Percentiles rank a stretch among this genome's conserved stretches.
phyloP scores from a whole-genome alignment of 2,329 filamentous ascomycete genomes.

The Scopulariopsis brevicaulis region DNA sequence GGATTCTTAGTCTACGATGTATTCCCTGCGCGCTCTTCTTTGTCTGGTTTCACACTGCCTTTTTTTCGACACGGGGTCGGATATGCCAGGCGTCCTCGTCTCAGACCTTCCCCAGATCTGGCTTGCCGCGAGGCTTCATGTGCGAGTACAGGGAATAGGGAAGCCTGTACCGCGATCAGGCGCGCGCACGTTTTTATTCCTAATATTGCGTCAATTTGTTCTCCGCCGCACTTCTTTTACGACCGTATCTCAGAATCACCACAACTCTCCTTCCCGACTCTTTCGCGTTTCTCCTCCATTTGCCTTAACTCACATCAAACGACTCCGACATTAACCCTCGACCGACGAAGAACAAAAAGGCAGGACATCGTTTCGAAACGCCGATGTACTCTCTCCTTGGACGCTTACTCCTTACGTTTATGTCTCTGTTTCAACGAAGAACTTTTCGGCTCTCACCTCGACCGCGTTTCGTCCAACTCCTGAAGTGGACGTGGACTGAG shows the following conservation, averaged over 20 bases:
- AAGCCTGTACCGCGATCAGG: slow-evolving; percentile 3
- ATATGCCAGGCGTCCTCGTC: slow-evolving; percentile 36
- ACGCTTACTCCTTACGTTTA: not conserved
- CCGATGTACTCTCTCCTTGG: not conserved
- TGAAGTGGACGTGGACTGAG: not conserved
- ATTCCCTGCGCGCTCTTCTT: slow-evolving; percentile 14
- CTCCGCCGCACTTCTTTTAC: not conserved
- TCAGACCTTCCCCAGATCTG: slow-evolving; percentile 44
- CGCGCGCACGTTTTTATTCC: slow-evolving; percentile 3
- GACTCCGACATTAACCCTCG: not conserved
- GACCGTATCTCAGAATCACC: slow-evolving; percentile 1
- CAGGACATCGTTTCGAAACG: not conserved
- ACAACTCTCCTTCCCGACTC: not conserved
- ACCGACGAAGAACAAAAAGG: not conserved
- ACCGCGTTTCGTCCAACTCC: not conserved
- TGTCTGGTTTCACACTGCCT: slow-evolving; percentile 14
- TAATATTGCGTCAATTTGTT: slow-evolving; percentile 4
- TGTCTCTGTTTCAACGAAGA: not conserved
- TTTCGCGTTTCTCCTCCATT: not conserved
- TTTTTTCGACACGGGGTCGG: slow-evolving; percentile 27
- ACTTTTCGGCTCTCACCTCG: not conserved
- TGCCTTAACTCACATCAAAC: not conserved
- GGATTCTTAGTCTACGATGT: slow-evolving; percentile 5
- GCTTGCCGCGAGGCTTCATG: slow-evolving; percentile 50
- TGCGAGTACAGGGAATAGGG: slow-evolving; percentile 4